Base-by-base conservation (phyloP, 192 early-diverging fungal genomes). In the Backusella luteola region DNA sequence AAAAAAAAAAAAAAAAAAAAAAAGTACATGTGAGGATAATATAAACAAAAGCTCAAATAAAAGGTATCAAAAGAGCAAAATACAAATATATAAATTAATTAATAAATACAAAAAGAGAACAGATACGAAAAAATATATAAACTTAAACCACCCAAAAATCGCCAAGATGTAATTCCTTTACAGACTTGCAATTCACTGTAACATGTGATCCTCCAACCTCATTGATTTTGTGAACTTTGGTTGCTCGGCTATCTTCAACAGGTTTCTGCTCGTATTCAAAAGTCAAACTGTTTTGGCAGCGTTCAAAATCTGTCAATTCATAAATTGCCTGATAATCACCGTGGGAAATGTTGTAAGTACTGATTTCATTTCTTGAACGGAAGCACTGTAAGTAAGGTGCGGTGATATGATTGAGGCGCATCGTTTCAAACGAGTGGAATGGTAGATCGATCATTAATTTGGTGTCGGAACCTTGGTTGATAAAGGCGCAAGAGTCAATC, bases 141-240 rank as follows among this genome's bases (percentile, higher is more conserved):
- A 5, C 46, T 71, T 71, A 71, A 71, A 71, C 29, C 21, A 71
- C 39, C 70, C 39, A 71, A 23, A 71, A 49, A 32, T 49, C 41
- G 34, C 70, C 70, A 14, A 71, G 35, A 29, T 71, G 21, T 49
- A 71, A 17, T 44, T 71, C 23, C 3, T 26, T 26, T n/a, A 71
- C n/a, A 32, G 70, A 23, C 19, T 71, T 41, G 42, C 70, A 71
- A 15, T 71, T 41, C 7, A 71, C 19, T 19, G 29, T 32, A 34
- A 71, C 39, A 34, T 15, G 49, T 7, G 39, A 44, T 29, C 44
- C 29, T 8, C 5, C 21, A 29, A 26, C 23, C 6, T 46, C 3
- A 7, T 49, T 4, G 6, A 32, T 23, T 1, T 29, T 44, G 1
- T 36, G 39, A 12, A 29, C 19, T 4, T 71, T 29, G 2, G 70